Evolutionary conservation across 495 filamentous ascomycete species (phyloP).

Genomic region (Trichocladium antarcticum): DNA sequence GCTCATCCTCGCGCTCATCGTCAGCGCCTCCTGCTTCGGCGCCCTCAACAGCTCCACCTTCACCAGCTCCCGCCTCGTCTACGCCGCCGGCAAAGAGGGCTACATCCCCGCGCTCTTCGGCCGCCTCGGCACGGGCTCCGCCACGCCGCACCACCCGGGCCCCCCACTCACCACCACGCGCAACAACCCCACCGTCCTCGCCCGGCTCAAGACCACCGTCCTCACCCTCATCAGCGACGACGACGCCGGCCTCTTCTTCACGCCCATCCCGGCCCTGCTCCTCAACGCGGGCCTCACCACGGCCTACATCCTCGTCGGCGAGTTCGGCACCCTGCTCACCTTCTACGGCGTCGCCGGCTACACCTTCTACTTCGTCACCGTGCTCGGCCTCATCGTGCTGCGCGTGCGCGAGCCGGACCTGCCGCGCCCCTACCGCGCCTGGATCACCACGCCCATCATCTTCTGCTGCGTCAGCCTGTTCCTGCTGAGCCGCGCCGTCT

Average conservation of each 20-base stretch:
- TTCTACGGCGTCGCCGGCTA: conserved; percentile 97
- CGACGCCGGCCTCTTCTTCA: conserved; percentile 60
- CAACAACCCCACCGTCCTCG: background rate
- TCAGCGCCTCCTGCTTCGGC: conserved; percentile 79
- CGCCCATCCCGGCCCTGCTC: conserved; percentile 78
- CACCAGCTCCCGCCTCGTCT: conserved; percentile 82
- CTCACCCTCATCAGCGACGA: conserved; percentile 50
- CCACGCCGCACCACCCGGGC: background rate
- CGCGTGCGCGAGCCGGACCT: conserved; percentile 78
- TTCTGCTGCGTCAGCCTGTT: conserved; percentile 98
- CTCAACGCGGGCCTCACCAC: conserved; percentile 65
- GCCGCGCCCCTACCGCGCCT: conserved; percentile 83
- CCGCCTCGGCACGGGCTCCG: conserved; percentile 57
- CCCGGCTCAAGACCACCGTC: conserved; percentile 40
- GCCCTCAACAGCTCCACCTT: conserved; percentile 92
- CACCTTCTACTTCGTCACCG: conserved; percentile 91
- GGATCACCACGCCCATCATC: conserved; percentile 93
- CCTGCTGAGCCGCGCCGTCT: conserved; percentile 72
- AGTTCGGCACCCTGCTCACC: conserved; percentile 82
- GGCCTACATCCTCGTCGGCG: conserved; percentile 71
- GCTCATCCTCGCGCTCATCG: conserved; percentile 77
- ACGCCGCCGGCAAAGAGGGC: conserved; percentile 89
- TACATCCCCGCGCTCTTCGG: conserved; percentile 80
- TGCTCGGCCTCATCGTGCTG: conserved; percentile 83
- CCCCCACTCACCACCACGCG: background rate